Evolutionary conservation across 495 filamentous ascomycete genomes (phyloP).

Genomic region (Lasiosphaeria hispida): DNA sequence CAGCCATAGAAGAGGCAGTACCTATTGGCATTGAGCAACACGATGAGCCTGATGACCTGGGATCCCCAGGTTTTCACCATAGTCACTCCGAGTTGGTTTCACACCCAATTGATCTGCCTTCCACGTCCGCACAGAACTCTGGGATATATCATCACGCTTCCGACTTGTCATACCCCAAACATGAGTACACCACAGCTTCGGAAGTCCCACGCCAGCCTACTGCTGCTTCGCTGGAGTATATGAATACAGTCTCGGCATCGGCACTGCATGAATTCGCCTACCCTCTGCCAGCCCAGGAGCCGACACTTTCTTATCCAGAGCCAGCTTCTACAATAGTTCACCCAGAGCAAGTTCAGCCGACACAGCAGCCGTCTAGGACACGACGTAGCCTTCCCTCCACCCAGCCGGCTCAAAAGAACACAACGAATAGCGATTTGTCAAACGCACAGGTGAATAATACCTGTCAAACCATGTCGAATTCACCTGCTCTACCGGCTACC

Average conservation of each 20-base stretch:
- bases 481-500: background rate
- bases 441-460: background rate
- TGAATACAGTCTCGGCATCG: constrained; percentile 9
- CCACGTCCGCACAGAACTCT: constrained; percentile 9
- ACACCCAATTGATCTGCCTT: constrained; percentile 15
- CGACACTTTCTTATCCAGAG: constrained; percentile 8
- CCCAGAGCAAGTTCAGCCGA: background rate
- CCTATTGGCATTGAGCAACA: constrained; percentile 9
- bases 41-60: constrained; percentile 30
- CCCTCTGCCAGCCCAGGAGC: constrained; percentile 4
- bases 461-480: constrained; percentile 20
- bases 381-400: constrained; percentile 10
- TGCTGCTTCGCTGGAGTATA: constrained; percentile 12
- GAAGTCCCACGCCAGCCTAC: constrained; percentile 7
- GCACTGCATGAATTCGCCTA: constrained; percentile 13
- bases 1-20: background rate
- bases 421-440: background rate
- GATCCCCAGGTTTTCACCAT: constrained; percentile 29
- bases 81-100: constrained; percentile 5
- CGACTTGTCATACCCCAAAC: constrained; percentile 21
- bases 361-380: constrained; percentile 3
- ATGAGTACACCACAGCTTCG: background rate
- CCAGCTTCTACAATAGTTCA: constrained; percentile 3
- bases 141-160: constrained; percentile 22
- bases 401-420: constrained; percentile 2